phyloP scores from a whole-genome alignment of 2,329 filamentous ascomycete species.

The Trichoderma sp. region DNA sequence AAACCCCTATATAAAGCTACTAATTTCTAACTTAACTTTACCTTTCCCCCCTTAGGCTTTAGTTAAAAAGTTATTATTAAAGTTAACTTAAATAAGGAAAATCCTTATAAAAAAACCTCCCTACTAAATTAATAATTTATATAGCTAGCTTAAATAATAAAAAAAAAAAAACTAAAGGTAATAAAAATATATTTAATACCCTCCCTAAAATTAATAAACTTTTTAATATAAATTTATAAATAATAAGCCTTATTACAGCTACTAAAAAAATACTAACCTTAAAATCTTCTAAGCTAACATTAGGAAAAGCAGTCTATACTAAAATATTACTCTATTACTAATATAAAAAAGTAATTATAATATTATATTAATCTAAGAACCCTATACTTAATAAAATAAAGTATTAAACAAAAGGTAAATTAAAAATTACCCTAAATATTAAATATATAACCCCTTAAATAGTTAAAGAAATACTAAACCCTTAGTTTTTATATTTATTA shows the following conservation, averaged over 20 bases:
- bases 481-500: constrained; percentile 1
- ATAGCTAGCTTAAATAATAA: too few species aligned
- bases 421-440: neutral
- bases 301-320: neutral
- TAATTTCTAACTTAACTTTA: too few species aligned
- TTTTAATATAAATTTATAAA: too few species aligned
- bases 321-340: neutral
- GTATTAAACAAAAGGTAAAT: neutral
- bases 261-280: neutral
- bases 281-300: constrained; percentile 1
- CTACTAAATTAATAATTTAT: too few species aligned
- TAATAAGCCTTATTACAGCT: neutral
- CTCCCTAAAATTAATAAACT: too few species aligned
- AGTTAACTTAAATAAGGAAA: too few species aligned
- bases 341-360: neutral
- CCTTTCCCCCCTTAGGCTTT: too few species aligned
- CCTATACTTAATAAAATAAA: neutral
- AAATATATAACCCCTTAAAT: neutral
- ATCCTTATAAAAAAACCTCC: too few species aligned
- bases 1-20: too few species aligned
- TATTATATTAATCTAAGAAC: neutral
- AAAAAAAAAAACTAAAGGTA: too few species aligned
- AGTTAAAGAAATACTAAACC: neutral
- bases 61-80: too few species aligned
- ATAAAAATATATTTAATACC: too few species aligned